Conservation (phyloP, 371 early-diverging fungal genomes). For the Vairimorpha ceranae region DNA sequence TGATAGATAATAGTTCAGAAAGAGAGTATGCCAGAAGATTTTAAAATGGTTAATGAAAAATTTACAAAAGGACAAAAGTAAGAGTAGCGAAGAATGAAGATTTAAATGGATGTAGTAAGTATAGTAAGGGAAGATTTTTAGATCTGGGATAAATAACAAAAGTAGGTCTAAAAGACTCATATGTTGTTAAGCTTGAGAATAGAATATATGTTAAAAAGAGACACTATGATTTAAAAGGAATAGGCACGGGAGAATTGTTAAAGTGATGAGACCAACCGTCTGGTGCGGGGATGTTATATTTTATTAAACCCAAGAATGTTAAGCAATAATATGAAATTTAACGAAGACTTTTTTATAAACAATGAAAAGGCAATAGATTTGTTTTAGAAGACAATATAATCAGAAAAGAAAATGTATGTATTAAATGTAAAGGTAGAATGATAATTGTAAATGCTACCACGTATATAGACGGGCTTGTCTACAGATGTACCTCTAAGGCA, state of each 20-base stretch:
- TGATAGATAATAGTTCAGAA: neutral
- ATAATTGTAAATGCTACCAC: no score
- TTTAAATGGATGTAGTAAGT: neutral
- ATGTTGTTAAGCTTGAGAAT: neutral
- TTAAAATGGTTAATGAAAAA: neutral
- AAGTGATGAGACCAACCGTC: conserved; percentile 8
- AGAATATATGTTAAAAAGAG: conserved; percentile 7
- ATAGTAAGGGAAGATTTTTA: neutral
- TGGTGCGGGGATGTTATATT: conserved; percentile 3
- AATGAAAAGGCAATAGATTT: no score
- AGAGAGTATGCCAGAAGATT: conserved; percentile 1
- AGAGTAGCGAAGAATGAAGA: conserved; percentile 13
- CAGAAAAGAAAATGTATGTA: no score
- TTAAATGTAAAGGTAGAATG: no score
- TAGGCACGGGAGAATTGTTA: neutral
- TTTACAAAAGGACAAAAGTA: neutral
- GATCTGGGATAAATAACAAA: neutral
- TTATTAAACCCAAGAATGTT: neutral
- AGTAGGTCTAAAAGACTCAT: neutral
- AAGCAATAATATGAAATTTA: neutral
- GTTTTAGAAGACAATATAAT: no score
- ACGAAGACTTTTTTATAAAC: no score
- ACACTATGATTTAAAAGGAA: conserved; percentile 5
- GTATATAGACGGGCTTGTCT: no score
- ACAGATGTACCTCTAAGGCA: no score